Evolutionary conservation across 164 flowering plant genomes (phyloP), one percentile per base, ranked within the genome.

Genomic region (Dillenia turbinata): DNA sequence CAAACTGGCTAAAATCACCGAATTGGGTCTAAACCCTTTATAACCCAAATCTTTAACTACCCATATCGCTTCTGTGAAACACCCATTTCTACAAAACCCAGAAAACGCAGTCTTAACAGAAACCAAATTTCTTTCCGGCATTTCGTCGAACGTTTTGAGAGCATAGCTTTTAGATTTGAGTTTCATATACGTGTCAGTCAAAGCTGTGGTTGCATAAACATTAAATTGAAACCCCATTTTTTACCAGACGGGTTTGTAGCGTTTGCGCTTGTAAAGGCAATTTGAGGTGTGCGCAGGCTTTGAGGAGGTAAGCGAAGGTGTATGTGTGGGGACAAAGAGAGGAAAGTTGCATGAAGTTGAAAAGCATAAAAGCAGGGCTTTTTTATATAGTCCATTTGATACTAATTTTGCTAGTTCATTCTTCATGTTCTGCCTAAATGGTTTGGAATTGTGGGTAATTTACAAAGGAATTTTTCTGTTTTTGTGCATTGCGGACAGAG

Each of bases 301-400:
- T 87, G 73, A 91, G 76, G 12, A 87, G 83, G 47, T 70, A 79
- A 49, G 93, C 91, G 71, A 73, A 91, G 13, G 84, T 79, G 84
- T 81, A 84, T 48, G 57, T 54, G 47, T 72, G 59, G 56, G 81
- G 77, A 8, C 47, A 73, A 8, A 61, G 14, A 1, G 83, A 71
- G 58, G 77, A 26, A 26, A 3, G 1, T 59, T 15, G 83, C 67
- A 61, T 66, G 78, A 58, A 61, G 70, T 8, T 75, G 67, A 10
- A 82, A 57, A n/a, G 69, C 72, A 85, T 4, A 77, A 54, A 9
- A 51, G 17, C 40, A 87, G 70, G 16, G 92, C 85, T 75, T 82
- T 81, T 69, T 33, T 69, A 81, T 77, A 81, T 22, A 73, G 59
- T 53, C 87, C 89, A 61, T 73, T 61, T 48, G 70, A 52, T 0